Evolutionary conservation across 202 grass and related monocot species (phyloP).

Genomic region (Dendrocalamus latiflorus): DNA sequence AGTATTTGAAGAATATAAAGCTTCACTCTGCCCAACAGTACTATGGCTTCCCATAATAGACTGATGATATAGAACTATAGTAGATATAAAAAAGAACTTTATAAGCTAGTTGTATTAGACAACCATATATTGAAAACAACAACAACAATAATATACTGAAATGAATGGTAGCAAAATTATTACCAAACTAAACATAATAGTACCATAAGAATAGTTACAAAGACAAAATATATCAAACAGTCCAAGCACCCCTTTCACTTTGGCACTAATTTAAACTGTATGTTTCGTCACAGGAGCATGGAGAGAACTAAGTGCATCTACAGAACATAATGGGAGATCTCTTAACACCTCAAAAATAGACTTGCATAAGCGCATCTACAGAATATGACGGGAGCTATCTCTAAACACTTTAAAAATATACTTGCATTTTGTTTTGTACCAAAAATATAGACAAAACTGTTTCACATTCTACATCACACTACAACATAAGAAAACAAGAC

Average conservation of each 20-base stretch:
- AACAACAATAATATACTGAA: constrained; percentile 27
- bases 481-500: no score
- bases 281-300: background rate
- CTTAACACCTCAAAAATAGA: no score
- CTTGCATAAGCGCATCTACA: no score
- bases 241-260: background rate
- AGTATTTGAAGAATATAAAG: constrained; percentile 87
- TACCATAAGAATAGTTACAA: background rate
- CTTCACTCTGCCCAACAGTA: constrained; percentile 71
- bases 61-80: constrained; percentile 93
- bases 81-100: constrained; percentile 68
- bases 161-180: constrained; percentile 16
- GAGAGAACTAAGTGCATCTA: background rate
- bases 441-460: no score
- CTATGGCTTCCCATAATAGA: constrained; percentile 75
- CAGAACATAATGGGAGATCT: no score
- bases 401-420: no score
- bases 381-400: no score
- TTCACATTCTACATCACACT: no score
- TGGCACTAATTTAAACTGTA: background rate
- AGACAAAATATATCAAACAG: background rate
- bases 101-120: constrained; percentile 57
- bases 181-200: background rate
- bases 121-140: constrained; percentile 35
- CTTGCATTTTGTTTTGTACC: no score